phyloP scores from a whole-genome alignment of 192 early-diverging fungal species.

The Geosiphon pyriformis region DNA sequence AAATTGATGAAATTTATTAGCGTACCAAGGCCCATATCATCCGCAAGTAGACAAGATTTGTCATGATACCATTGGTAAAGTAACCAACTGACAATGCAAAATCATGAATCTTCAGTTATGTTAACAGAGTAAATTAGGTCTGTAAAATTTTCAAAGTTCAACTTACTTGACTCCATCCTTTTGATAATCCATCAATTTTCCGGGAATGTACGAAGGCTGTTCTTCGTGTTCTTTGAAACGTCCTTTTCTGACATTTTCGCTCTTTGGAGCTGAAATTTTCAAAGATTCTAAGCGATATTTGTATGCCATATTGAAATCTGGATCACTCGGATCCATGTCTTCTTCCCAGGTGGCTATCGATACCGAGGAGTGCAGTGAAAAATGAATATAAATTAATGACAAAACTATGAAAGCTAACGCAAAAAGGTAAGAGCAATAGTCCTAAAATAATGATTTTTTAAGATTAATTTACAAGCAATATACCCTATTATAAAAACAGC shows the following conservation, averaged over 20 bases:
- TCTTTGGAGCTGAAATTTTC: conserved; percentile 33
- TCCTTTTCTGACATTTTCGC: conserved; percentile 18
- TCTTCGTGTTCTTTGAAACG: conserved; percentile 44
- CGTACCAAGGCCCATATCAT: conserved; percentile 69
- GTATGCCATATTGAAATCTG: conserved; percentile 32
- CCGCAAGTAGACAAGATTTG: conserved; percentile 60
- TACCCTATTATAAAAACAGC: conserved; percentile 21
- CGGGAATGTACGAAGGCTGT: conserved; percentile 52
- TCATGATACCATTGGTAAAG: conserved; percentile 59
- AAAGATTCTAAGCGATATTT: conserved; percentile 34
- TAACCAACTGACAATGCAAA: conserved; percentile 48
- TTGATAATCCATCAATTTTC: conserved; percentile 61
- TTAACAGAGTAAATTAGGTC: too few relatives aligned
- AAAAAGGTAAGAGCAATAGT: background rate
- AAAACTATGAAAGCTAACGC: background rate
- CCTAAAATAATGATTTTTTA: too few relatives aligned
- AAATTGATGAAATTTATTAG: too few relatives aligned
- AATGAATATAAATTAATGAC: conserved; percentile 7
- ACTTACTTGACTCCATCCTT: conserved; percentile 53
- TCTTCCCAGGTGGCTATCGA: conserved; percentile 44
- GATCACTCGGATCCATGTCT: conserved; percentile 29
- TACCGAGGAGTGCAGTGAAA: too few relatives aligned
- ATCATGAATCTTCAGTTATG: background rate
- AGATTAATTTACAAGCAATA: too few relatives aligned
- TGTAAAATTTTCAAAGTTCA: conserved; percentile 9